Evolutionary conservation across 140 eudicot species (phyloP), one percentile per base, ranked within the genome.

Genomic region (Oenanthe javanica): DNA sequence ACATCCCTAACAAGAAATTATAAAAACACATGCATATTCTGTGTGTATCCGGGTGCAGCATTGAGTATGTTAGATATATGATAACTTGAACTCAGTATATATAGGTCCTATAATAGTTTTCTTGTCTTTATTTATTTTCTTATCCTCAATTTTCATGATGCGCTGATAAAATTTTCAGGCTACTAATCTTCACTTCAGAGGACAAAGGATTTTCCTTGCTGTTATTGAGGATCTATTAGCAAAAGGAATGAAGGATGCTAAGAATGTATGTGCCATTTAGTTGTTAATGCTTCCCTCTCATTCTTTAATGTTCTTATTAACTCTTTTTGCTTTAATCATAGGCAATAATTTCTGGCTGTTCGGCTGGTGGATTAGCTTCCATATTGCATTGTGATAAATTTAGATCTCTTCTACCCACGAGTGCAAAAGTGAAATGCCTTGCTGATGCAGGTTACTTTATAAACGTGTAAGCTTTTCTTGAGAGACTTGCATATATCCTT

Each of bases 321-420:
- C 23, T 79, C 55, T 23, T 8, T 19, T 46, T 66, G 83, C 40
- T 36, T 54, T 50, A 69, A 59, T 67, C 25, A 67, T 75, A 95
- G 97, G 99, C 99, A 75, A 83, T 95, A 77, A 88, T 95, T 79
- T 90, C 97, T 79, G 99, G 99, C 61, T 95, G 99, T 85, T 95
- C 99, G 55, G 99, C 99, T 84, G 99, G 99, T 83, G 98, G 99
- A 57, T 84, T 95, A 85, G 70, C 98, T 67, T 85, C 98, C 72
- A 95, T 93, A 79, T 83, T 93, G 78, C 92, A 95, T 79, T 95
- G 99, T 84, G 97, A 95, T 84, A 88, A 83, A 55, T 92, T 95
- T 72, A 86, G 88, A 86, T 79, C 88, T 64, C 89, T 87, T 38
- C 81, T 95, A 74, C 98, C 98, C 18, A 19, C 43, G 72, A 86